A percentile compares a stretch with the other conserved stretches of the same genome.
Evolutionary conservation across 352 stramenopile species (phyloP).

Genomic region (Saprolegnia diclina): DNA sequence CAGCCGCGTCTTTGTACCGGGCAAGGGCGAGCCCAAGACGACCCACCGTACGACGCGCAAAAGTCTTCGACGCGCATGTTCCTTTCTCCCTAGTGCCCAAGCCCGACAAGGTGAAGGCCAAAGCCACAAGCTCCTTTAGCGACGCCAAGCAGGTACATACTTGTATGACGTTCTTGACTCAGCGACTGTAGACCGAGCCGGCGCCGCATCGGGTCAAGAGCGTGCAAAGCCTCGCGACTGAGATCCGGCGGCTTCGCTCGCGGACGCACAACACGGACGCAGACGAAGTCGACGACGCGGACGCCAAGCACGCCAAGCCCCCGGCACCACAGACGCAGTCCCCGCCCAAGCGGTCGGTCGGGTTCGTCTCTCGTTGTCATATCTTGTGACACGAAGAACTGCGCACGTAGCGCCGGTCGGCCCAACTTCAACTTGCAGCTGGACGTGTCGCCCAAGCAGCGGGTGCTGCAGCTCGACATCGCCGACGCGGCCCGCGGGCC

Average conservation of each 20-base stretch:
- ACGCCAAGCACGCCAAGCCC: constrained; percentile 7
- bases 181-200: neutral
- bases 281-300: constrained; percentile 33
- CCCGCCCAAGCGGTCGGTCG: constrained; percentile 22
- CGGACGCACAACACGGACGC: constrained; percentile 28
- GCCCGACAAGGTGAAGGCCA: constrained; percentile 3
- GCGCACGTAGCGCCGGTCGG: constrained; percentile 26
- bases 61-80: neutral
- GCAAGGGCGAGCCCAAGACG: constrained; percentile 21
- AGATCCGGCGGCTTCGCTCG: constrained; percentile 70
- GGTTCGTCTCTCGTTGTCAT: neutral
- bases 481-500: constrained; percentile 42
- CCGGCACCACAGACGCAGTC: constrained; percentile 22
- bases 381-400: neutral
- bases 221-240: constrained; percentile 72
- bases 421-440: constrained; percentile 79
- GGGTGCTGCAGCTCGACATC: constrained; percentile 32
- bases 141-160: neutral
- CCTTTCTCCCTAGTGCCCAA: constrained; percentile 6
- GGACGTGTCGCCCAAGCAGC: constrained; percentile 37
- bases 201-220: constrained; percentile 57
- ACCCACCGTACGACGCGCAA: constrained; percentile 15
- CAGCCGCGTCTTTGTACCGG: constrained; percentile 20
- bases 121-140: neutral
- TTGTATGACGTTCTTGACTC: neutral